phyloP scores from a whole-genome alignment of 345 rosid genomes.

The Corchorus capsularis region DNA sequence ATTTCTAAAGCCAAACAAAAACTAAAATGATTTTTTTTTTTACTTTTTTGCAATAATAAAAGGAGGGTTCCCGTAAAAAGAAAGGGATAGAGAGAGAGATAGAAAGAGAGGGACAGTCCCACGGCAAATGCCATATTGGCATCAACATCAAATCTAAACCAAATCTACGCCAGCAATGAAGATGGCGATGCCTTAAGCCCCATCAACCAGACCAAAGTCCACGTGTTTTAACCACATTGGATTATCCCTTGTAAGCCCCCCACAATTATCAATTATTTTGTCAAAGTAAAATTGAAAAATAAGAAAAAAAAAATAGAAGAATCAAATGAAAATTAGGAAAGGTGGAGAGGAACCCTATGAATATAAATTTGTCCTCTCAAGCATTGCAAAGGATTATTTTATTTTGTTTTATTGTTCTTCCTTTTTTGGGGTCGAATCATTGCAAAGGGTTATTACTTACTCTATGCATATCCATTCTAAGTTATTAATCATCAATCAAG shows the following conservation, averaged over 20 bases:
- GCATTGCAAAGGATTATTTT: neutral
- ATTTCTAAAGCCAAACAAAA: neutral
- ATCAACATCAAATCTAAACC: slow-evolving; percentile 37
- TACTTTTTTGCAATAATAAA: neutral
- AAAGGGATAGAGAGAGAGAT: neutral
- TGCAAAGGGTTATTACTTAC: too few species aligned
- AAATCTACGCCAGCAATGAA: slow-evolving; percentile 34
- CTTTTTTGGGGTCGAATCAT: neutral
- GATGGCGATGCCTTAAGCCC: slow-evolving; percentile 14
- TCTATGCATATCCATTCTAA: too few species aligned
- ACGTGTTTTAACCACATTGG: slow-evolving; percentile 25
- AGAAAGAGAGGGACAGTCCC: neutral
- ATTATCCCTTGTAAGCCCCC: slow-evolving; percentile 5
- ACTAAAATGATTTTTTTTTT: neutral
- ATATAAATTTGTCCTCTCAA: too few species aligned
- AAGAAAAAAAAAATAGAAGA: neutral
- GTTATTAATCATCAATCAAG: neutral
- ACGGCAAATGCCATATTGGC: neutral
- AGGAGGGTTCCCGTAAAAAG: neutral
- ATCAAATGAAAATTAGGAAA: slow-evolving; percentile 14
- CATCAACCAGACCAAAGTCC: neutral
- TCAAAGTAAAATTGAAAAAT: neutral
- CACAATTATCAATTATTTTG: neutral
- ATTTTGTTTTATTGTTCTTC: neutral
- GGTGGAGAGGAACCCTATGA: too few species aligned